Conservation (phyloP, 345 rosid genomes). For the Nephelium lappaceum region DNA sequence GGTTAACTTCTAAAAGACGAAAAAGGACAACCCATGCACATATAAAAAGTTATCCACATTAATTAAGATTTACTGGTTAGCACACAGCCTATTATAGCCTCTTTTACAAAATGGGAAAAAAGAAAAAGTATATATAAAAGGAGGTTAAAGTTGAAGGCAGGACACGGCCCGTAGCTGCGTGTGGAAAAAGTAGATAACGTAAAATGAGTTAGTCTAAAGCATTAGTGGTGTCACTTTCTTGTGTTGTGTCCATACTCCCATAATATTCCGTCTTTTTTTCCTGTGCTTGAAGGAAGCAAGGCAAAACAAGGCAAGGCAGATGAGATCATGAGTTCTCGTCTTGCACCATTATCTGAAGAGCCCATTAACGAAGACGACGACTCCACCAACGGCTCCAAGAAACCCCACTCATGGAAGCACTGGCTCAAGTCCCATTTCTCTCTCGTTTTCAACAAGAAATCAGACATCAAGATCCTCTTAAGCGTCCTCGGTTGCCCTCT, state of each 20-base stretch:
- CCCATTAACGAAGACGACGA: slow-evolving; percentile 58
- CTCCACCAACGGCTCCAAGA: slow-evolving; percentile 35
- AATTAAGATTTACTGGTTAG: too few relatives aligned
- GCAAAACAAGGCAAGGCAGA: neutral
- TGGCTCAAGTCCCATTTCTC: slow-evolving; percentile 73
- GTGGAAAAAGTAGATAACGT: slow-evolving; percentile 21
- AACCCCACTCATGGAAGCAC: slow-evolving; percentile 56
- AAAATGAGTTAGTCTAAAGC: neutral
- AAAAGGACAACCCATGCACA: too few relatives aligned
- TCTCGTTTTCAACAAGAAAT: slow-evolving; percentile 47
- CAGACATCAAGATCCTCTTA: slow-evolving; percentile 64
- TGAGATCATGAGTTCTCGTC: slow-evolving; percentile 50
- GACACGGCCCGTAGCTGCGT: slow-evolving; percentile 41
- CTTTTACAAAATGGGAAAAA: too few relatives aligned
- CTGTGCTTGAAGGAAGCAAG: neutral
- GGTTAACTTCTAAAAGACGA: too few relatives aligned
- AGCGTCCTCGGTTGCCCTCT: slow-evolving; percentile 93
- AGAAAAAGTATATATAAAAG: too few relatives aligned
- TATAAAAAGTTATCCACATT: too few relatives aligned
- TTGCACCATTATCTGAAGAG: slow-evolving; percentile 84
- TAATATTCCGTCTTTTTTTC: neutral
- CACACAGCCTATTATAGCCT: too few relatives aligned
- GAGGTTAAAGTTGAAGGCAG: neutral
- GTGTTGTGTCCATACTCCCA: neutral
- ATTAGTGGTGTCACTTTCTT: neutral